Percentiles rank a stretch among this genome's conserved stretches.
Conservation (phyloP, 352 stramenopile species). For the Pythium monospermum region DNA sequence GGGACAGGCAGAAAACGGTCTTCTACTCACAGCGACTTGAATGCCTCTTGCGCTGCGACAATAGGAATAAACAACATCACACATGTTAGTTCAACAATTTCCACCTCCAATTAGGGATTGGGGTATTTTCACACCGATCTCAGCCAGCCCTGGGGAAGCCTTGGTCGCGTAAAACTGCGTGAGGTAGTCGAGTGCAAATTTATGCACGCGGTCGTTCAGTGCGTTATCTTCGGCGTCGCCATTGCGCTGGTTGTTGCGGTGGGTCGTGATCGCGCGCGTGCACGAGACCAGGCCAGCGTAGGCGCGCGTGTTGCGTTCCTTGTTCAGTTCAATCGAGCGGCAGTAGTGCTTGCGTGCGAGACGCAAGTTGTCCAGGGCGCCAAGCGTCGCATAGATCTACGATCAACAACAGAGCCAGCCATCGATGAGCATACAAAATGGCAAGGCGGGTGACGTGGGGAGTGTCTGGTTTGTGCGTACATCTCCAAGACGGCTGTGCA, state of each 20-base stretch:
- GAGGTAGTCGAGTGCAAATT: conserved; percentile 27
- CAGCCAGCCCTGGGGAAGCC: conserved; percentile 20
- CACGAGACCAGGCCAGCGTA: conserved; percentile 29
- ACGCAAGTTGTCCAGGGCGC: conserved; percentile 29
- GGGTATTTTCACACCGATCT: conserved; percentile 20
- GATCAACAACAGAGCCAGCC: not conserved
- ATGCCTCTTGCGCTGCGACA: conserved; percentile 16
- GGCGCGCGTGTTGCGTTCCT: conserved; percentile 25
- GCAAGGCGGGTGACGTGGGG: too few species aligned
- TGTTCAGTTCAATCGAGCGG: conserved; percentile 35
- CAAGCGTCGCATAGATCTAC: conserved; percentile 34
- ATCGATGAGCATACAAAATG: not conserved
- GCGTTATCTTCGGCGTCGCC: conserved; percentile 29
- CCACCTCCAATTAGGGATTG: too few species aligned
- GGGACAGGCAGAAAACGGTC: too few species aligned
- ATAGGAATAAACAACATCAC: not conserved
- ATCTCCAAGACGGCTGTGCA: conserved; percentile 34
- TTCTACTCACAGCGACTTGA: conserved; percentile 25
- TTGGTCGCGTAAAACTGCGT: conserved; percentile 23
- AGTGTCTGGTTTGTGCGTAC: too few species aligned
- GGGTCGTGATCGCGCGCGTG: conserved; percentile 27
- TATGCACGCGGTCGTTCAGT: conserved; percentile 32
- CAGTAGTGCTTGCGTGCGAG: conserved; percentile 37
- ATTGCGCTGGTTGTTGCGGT: conserved; percentile 22
- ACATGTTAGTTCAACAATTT: too few species aligned